phyloP scores from a whole-genome alignment of 2,329 filamentous ascomycete genomes.

The Aureobasidium sp. region DNA sequence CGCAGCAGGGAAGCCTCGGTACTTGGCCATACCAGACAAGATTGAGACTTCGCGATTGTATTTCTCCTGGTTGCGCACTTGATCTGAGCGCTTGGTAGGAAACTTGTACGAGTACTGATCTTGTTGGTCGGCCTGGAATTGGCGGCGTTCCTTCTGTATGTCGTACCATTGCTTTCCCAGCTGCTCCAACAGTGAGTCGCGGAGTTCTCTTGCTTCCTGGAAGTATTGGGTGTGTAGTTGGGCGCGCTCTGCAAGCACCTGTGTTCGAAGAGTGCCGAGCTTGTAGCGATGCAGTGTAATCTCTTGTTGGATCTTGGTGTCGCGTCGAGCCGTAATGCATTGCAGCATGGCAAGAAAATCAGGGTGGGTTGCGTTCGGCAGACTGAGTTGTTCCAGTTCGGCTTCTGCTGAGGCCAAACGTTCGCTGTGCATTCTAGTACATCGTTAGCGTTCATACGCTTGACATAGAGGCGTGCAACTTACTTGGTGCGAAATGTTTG shows the following conservation, averaged over 20 bases:
- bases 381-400: slow-evolving; percentile 54
- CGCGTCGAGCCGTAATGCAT: slow-evolving; percentile 72
- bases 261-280: slow-evolving; percentile 62
- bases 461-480: neutral
- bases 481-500: slow-evolving; percentile 60
- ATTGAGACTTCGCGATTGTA: slow-evolving; percentile 95
- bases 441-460: neutral
- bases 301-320: slow-evolving; percentile 72
- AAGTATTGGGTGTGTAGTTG: slow-evolving; percentile 88
- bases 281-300: slow-evolving; percentile 67
- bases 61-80: slow-evolving; percentile 75
- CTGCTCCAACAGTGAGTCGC: slow-evolving; percentile 70
- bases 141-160: slow-evolving; percentile 81
- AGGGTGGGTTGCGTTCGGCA: slow-evolving; percentile 64
- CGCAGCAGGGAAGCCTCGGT: slow-evolving; percentile 93
- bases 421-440: slow-evolving; percentile 66
- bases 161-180: slow-evolving; percentile 89
- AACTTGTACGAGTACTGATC: slow-evolving; percentile 78
- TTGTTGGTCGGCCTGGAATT: slow-evolving; percentile 67
- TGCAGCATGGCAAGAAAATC: slow-evolving; percentile 87
- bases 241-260: slow-evolving; percentile 71
- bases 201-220: slow-evolving; percentile 73
- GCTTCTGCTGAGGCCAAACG: slow-evolving; percentile 72
- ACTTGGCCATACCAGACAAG: slow-evolving; percentile 83
- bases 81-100: slow-evolving; percentile 66